These are phyloP conservation scores for Trichoderma sp. DNA, from an alignment of 2,329 filamentous ascomycete genomes.

Conservation along the genomic window DNA sequence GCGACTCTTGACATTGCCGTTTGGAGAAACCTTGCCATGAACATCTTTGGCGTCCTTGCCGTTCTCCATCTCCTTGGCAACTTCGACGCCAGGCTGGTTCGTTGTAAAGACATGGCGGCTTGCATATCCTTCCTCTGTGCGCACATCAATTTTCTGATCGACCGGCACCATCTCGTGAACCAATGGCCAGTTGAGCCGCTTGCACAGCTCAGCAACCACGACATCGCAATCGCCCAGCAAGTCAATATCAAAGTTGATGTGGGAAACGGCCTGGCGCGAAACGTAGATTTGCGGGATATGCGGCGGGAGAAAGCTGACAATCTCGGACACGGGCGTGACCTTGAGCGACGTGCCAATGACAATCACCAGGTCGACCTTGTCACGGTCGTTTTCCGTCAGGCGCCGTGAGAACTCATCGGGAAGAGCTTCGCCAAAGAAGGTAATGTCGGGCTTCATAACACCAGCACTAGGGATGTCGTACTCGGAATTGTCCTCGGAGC, in stretches of 20 bases:
- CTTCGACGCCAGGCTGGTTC: slow-evolving; percentile 2
- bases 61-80: background rate
- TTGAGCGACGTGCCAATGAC: slow-evolving; percentile 96
- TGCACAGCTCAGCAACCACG: slow-evolving; percentile 82
- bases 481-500: slow-evolving; percentile 46
- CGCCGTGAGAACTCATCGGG: slow-evolving; percentile 79
- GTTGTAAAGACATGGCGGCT: slow-evolving; percentile 41
- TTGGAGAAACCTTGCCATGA: background rate
- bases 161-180: slow-evolving; percentile 79
- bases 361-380: slow-evolving; percentile 81
- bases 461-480: slow-evolving; percentile 63
- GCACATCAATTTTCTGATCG: slow-evolving; percentile 60
- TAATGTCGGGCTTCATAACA: slow-evolving; percentile 97
- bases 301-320: slow-evolving; percentile 76
- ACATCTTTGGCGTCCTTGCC: background rate
- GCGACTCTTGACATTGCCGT: background rate
- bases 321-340: slow-evolving; percentile 90
- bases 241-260: slow-evolving; percentile 96
- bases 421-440: slow-evolving; percentile 91
- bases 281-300: slow-evolving; percentile 88
- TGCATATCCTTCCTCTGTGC: slow-evolving; percentile 33
- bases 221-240: slow-evolving; percentile 93
- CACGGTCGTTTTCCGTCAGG: slow-evolving; percentile 76
- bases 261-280: slow-evolving; percentile 75
- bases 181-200: slow-evolving; percentile 76